Conservation (phyloP, 1,284 basidiomycete genomes). For the Malassezia sympodialis region DNA sequence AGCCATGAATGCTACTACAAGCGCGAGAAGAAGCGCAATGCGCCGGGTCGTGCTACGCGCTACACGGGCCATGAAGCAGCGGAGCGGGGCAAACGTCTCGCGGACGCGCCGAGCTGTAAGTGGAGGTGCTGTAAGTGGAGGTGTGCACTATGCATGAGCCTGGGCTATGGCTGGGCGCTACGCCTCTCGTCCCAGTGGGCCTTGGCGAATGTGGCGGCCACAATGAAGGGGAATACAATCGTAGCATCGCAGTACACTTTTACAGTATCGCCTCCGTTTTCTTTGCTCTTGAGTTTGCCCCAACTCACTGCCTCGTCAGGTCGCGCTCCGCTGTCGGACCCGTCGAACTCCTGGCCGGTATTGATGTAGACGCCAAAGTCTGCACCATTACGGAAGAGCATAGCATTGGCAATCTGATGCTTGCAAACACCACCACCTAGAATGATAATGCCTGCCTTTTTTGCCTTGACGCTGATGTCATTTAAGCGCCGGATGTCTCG, state of each 20-base stretch:
- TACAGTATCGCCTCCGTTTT: slow-evolving; percentile 66
- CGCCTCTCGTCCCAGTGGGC: slow-evolving; percentile 4
- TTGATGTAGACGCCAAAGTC: slow-evolving; percentile 98
- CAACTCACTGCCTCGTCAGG: slow-evolving; percentile 98
- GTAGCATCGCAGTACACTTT: slow-evolving; percentile 75
- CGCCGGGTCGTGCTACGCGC: background rate
- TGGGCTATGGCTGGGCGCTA: background rate
- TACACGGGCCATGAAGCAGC: slow-evolving; percentile 1
- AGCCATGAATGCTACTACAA: background rate
- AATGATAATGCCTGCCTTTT: slow-evolving; percentile 95
- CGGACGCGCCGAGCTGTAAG: background rate
- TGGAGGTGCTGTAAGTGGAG: no score
- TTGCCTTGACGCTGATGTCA: slow-evolving; percentile 74
- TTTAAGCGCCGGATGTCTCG: slow-evolving; percentile 85
- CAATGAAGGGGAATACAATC: slow-evolving; percentile 76
- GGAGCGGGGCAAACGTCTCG: background rate
- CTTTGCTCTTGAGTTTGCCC: slow-evolving; percentile 80
- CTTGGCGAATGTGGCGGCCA: slow-evolving; percentile 59
- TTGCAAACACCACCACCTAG: slow-evolving; percentile 98
- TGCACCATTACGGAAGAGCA: slow-evolving; percentile 96
- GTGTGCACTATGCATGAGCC: background rate
- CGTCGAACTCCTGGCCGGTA: slow-evolving; percentile 97
- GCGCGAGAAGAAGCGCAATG: slow-evolving; percentile 2
- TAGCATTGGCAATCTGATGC: slow-evolving; percentile 97
- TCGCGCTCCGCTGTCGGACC: slow-evolving; percentile 89